Conservation (phyloP, 2,329 filamentous ascomycete species). For the Neurospora crassa region DNA sequence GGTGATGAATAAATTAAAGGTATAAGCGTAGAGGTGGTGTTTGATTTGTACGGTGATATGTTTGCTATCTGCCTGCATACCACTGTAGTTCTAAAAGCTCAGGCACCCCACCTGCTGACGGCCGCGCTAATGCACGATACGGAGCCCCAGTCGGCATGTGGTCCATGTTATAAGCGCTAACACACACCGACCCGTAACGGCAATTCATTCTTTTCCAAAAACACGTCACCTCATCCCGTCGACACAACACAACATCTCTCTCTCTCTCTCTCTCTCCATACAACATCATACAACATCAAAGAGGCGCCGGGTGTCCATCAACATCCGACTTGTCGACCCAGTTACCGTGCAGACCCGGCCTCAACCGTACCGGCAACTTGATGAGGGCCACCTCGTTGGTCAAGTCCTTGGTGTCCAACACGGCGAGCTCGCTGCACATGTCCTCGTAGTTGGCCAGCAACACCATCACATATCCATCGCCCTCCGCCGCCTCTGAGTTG, state of each 20-base stretch:
- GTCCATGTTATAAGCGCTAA: too few species aligned
- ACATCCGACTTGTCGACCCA: constrained; percentile 16
- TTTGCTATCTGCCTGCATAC: not conserved
- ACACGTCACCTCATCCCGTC: not conserved
- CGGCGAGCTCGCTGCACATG: constrained; percentile 17
- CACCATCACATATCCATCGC: constrained; percentile 33
- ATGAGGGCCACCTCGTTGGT: constrained; percentile 11
- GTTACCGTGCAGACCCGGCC: constrained; percentile 18
- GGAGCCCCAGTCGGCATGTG: too few species aligned
- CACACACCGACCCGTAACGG: not conserved
- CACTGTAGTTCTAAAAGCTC: not conserved
- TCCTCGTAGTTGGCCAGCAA: constrained; percentile 19
- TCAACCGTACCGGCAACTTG: constrained; percentile 12
- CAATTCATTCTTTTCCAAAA: not conserved
- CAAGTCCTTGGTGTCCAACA: constrained; percentile 17
- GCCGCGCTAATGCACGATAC: too few species aligned
- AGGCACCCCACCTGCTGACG: not conserved
- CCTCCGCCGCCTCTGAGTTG: constrained; percentile 24
- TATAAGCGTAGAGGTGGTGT: not conserved
- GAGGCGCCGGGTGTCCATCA: not conserved
- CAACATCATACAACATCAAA: not conserved
- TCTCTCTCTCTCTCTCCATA: not conserved
- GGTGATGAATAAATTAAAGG: not conserved
- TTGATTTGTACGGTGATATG: not conserved
- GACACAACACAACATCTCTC: not conserved